Evolutionary conservation across 2,329 filamentous ascomycete species (phyloP).

Genomic region (Cercospora citrullina): DNA sequence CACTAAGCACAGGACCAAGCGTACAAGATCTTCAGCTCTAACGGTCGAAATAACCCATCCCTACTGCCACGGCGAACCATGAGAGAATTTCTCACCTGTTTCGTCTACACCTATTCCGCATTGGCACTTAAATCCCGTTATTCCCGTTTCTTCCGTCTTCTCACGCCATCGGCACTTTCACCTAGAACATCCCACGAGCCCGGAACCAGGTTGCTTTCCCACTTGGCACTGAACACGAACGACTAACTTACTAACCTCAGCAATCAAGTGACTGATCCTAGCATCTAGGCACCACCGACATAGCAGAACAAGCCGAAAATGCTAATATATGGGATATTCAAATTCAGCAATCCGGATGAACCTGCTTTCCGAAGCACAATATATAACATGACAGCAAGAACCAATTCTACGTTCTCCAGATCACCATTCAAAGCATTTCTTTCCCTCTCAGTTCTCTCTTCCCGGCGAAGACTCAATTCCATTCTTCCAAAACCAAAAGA

Average conservation of each 20-base stretch:
- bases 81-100: not conserved
- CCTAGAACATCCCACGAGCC: not conserved
- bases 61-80: not conserved
- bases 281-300: not conserved
- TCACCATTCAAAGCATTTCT: not conserved
- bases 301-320: not conserved
- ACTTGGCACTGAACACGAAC: not conserved
- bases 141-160: not conserved
- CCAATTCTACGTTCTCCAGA: not conserved
- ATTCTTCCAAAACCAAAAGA: not conserved
- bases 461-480: not conserved
- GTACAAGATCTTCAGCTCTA: not conserved
- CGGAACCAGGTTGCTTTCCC: not conserved
- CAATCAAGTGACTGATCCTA: not conserved
- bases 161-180: not conserved
- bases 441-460: not conserved
- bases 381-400: not conserved
- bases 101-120: not conserved
- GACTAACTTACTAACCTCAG: not conserved
- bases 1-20: not conserved
- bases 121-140: not conserved
- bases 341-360: not conserved
- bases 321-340: not conserved
- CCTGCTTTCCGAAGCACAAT: not conserved
- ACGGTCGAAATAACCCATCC: not conserved